Evolutionary conservation across 257 asterid species (phyloP).

Genomic region (Nicotiana paniculata): DNA sequence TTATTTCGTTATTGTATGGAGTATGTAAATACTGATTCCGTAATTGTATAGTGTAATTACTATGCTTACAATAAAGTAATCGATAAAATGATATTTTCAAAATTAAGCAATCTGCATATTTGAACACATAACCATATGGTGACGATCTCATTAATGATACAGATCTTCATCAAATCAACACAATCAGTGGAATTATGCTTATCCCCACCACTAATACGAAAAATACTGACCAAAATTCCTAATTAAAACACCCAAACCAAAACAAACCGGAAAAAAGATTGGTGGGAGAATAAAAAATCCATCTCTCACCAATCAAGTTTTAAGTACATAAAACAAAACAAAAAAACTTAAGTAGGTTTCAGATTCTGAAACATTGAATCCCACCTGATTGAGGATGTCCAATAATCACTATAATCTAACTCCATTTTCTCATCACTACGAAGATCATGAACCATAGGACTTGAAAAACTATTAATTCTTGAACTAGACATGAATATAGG

Average conservation of each 20-base stretch:
- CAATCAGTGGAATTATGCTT: conserved; percentile 1
- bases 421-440: conserved; percentile 14
- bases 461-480: conserved; percentile 44
- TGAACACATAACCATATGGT: background rate
- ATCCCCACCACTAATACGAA: conserved; percentile 6
- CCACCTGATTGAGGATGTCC: conserved; percentile 54
- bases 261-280: background rate
- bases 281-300: conserved; percentile 46
- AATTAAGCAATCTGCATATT: background rate
- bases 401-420: conserved; percentile 27
- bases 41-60: background rate
- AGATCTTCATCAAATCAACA: background rate
- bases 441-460: conserved; percentile 27
- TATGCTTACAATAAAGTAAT: background rate
- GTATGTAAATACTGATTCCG: background rate
- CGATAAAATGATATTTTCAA: background rate
- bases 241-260: background rate
- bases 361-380: conserved; percentile 75
- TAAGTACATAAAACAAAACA: background rate
- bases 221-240: background rate
- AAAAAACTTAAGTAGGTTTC: conserved; percentile 53
- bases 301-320: conserved; percentile 34
- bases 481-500: conserved; percentile 38
- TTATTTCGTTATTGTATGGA: no score
- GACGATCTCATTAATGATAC: conserved; percentile 14